Percentiles rank a stretch among this genome's conserved stretches.
Evolutionary conservation across 2,329 filamentous ascomycete genomes (phyloP).

Genomic region (Penicillium frequentans): DNA sequence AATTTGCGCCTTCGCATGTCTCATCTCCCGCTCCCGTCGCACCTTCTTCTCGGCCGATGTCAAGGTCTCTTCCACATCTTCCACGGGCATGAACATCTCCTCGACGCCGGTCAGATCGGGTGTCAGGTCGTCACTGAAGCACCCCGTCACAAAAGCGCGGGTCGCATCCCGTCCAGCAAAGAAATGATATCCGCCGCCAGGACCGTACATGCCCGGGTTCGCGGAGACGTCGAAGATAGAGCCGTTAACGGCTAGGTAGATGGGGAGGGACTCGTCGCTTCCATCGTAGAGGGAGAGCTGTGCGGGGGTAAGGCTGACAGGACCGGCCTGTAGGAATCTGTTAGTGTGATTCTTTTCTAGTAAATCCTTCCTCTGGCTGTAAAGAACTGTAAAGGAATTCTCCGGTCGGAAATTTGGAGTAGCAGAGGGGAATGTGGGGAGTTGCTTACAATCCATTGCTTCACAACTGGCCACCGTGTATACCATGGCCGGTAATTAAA

Average conservation of each 20-base stretch:
- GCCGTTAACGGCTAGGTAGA: slow-evolving; percentile 82
- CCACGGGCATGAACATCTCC: slow-evolving; percentile 72
- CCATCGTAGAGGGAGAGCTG: slow-evolving; percentile 78
- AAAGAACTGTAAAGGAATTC: background rate
- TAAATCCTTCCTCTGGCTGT: background rate
- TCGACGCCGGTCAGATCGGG: slow-evolving; percentile 85
- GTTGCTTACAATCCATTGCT: slow-evolving; percentile 58
- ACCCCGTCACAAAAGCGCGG: slow-evolving; percentile 87
- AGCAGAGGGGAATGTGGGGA: background rate
- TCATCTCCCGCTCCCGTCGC: slow-evolving; percentile 62
- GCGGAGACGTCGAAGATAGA: slow-evolving; percentile 65
- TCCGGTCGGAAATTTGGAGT: background rate
- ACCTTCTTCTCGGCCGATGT: slow-evolving; percentile 48
- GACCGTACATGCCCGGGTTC: slow-evolving; percentile 64
- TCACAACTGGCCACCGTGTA: slow-evolving; percentile 59
- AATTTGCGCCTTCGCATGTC: slow-evolving; percentile 65
- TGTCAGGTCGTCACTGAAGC: slow-evolving; percentile 82
- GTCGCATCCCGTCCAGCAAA: slow-evolving; percentile 86
- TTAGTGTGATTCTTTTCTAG: background rate
- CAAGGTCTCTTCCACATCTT: slow-evolving; percentile 54
- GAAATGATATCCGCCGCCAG: slow-evolving; percentile 81
- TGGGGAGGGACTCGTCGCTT: slow-evolving; percentile 68
- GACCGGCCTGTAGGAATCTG: slow-evolving; percentile 46
- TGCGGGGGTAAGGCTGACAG: slow-evolving; percentile 69
- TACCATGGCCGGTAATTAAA: slow-evolving; percentile 70